phyloP scores from a whole-genome alignment of 1,284 basidiomycete species.

The Anthracocystis walkeri region DNA sequence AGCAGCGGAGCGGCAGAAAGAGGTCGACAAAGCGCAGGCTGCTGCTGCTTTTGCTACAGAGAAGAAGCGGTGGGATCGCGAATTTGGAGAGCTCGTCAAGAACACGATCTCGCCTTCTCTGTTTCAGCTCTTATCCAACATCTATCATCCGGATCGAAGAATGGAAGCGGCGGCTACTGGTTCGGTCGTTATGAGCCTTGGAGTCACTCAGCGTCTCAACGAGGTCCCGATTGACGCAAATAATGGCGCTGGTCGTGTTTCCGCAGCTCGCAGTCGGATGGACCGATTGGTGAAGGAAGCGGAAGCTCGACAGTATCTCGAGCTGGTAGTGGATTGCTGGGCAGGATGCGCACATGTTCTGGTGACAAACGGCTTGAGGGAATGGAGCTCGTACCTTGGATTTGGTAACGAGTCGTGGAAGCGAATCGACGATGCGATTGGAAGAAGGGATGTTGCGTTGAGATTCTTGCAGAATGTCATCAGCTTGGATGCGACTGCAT shows the following conservation, averaged over 20 bases:
- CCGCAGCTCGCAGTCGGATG: slow-evolving; percentile 21
- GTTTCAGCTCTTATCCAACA: slow-evolving; percentile 76
- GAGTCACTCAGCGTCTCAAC: slow-evolving; percentile 32
- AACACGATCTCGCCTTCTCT: slow-evolving; percentile 75
- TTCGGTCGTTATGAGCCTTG: slow-evolving; percentile 36
- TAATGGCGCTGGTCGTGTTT: background rate
- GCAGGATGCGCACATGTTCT: slow-evolving; percentile 79
- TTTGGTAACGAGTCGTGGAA: slow-evolving; percentile 76
- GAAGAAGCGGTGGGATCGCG: slow-evolving; percentile 25
- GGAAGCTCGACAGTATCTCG: slow-evolving; percentile 69
- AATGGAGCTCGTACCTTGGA: slow-evolving; percentile 77
- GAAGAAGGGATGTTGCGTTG: slow-evolving; percentile 77
- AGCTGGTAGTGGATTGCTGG: slow-evolving; percentile 81
- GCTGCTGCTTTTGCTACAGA: slow-evolving; percentile 68
- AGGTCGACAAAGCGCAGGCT: slow-evolving; percentile 45
- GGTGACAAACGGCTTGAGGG: slow-evolving; percentile 76
- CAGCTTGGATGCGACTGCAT: slow-evolving; percentile 74
- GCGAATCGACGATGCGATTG: slow-evolving; percentile 74
- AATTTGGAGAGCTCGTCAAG: slow-evolving; percentile 73
- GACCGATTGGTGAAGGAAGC: slow-evolving; percentile 58
- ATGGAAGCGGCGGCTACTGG: slow-evolving; percentile 31
- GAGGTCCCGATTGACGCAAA: slow-evolving; percentile 8
- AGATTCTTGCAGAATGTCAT: slow-evolving; percentile 79
- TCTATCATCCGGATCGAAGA: slow-evolving; percentile 67
- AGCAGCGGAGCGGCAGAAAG: slow-evolving; percentile 34